Percentiles rank a stretch among this genome's conserved stretches.
Conservation (phyloP, 1,139 yeast species). For the Nakaseomyces uthaithaninus region DNA sequence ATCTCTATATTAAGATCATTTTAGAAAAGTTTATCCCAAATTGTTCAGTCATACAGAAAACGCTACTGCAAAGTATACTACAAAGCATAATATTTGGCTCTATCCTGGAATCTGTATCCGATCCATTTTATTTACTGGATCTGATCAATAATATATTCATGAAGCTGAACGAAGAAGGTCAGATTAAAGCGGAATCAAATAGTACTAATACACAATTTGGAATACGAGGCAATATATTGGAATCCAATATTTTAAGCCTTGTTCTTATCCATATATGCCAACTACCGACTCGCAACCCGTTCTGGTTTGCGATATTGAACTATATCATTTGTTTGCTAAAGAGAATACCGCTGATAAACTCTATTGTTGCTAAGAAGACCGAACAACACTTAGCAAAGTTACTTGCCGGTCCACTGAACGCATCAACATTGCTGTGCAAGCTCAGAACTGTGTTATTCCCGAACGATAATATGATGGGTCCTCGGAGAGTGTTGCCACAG, state of each 20-base stretch:
- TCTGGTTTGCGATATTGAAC: constrained; percentile 15
- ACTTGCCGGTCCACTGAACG: neutral
- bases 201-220: neutral
- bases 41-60: constrained; percentile 5
- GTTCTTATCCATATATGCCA: constrained; percentile 16
- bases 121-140: constrained; percentile 6
- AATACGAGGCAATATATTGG: neutral
- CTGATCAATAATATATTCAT: constrained; percentile 2
- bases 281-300: constrained; percentile 22
- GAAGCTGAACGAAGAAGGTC: neutral
- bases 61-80: constrained; percentile 4
- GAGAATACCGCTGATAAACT: constrained; percentile 1
- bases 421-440: neutral
- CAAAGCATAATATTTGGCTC: constrained; percentile 6
- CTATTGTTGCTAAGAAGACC: neutral
- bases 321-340: constrained; percentile 5
- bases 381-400: neutral
- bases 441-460: constrained; percentile 25
- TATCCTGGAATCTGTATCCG: constrained; percentile 4
- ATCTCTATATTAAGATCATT: neutral
- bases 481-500: constrained; percentile 18
- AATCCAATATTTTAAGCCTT: constrained; percentile 20
- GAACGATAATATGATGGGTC: constrained; percentile 26
- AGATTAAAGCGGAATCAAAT: neutral
- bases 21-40: constrained; percentile 1